Evolutionary conservation across 495 filamentous ascomycete species (phyloP).

Genomic region (Wilcoxina mikolae): DNA sequence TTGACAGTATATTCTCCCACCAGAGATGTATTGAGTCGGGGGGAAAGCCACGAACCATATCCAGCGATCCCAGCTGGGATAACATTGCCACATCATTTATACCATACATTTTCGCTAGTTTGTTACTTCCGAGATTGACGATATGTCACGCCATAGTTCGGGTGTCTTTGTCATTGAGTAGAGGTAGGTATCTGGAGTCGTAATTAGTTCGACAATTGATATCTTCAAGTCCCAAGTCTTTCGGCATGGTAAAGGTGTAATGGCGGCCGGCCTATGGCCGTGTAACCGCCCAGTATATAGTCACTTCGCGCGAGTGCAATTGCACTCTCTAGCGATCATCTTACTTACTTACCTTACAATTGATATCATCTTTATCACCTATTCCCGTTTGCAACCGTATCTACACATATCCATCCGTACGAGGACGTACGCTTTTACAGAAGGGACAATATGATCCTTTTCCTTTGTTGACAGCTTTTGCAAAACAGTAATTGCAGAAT

Average conservation of each 20-base stretch:
- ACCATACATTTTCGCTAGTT: constrained; percentile 5
- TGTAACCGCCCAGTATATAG: too few species aligned
- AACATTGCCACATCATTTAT: constrained; percentile 7
- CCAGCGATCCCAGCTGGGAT: background rate
- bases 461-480: background rate
- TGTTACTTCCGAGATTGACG: background rate
- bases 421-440: too few species aligned
- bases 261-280: too few species aligned
- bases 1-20: constrained; percentile 10
- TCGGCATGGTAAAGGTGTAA: background rate
- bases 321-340: too few species aligned
- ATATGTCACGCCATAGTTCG: background rate
- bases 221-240: background rate
- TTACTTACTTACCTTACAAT: too few species aligned
- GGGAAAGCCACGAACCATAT: constrained; percentile 9
- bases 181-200: background rate
- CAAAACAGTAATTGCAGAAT: constrained; percentile 8
- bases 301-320: too few species aligned
- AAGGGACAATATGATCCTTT: too few species aligned
- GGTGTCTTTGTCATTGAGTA: background rate
- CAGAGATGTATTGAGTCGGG: constrained; percentile 11
- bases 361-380: too few species aligned
- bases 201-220: background rate
- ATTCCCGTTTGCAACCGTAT: too few species aligned
- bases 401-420: too few species aligned